These are phyloP conservation scores for Colletotrichum echinochloae DNA, from an alignment of 2,329 filamentous ascomycete species.

Conservation along the genomic window DNA sequence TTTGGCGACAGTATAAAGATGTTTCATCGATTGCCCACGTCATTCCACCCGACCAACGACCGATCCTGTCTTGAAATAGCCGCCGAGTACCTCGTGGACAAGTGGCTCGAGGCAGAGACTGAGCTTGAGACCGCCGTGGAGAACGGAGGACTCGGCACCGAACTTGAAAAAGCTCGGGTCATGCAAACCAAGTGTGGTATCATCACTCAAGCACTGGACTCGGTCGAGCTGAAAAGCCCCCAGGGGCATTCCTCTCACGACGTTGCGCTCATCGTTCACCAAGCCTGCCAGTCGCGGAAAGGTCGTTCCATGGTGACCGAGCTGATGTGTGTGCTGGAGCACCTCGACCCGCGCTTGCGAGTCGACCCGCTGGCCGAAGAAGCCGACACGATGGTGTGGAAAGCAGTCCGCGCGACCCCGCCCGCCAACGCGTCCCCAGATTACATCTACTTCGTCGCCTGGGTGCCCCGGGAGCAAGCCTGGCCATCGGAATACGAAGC, in stretches of 20 bases:
- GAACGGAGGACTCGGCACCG: neutral
- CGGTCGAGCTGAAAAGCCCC: neutral
- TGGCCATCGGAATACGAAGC: neutral
- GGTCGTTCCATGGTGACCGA: neutral
- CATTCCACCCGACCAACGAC: neutral
- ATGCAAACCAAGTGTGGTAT: neutral
- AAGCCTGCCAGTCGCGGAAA: neutral
- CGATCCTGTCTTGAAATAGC: neutral
- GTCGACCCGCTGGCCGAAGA: neutral
- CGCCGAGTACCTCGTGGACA: neutral
- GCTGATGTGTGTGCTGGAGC: neutral
- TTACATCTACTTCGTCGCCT: slow-evolving; percentile 8
- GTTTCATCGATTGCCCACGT: neutral
- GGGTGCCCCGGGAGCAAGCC: neutral
- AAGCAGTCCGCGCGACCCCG: slow-evolving; percentile 1
- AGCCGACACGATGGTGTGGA: neutral
- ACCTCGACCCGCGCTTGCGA: neutral
- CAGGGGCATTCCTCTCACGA: neutral
- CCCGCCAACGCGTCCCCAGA: neutral
- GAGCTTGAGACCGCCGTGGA: neutral
- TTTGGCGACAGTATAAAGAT: slow-evolving; percentile 1
- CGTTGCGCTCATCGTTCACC: neutral
- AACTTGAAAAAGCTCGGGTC: neutral
- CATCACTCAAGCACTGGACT: neutral
- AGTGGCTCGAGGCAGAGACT: neutral